phyloP scores from a whole-genome alignment of 306 rosid genomes.

The Datisca glomerata region DNA sequence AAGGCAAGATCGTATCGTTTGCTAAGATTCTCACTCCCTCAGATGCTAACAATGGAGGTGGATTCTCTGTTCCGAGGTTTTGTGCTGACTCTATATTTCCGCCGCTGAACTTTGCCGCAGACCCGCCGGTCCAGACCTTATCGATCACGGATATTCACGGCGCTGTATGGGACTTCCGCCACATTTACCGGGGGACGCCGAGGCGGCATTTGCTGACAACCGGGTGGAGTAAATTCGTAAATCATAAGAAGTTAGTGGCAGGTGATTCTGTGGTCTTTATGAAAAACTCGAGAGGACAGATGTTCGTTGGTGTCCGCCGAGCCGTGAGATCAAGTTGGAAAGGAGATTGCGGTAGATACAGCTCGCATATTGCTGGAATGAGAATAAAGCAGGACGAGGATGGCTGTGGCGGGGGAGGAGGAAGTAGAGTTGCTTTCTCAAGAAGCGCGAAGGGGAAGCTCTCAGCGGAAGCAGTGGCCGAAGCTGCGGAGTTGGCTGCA shows the following conservation, averaged over 20 bases:
- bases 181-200: conserved; percentile 67
- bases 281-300: conserved; percentile 19
- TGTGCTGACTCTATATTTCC: conserved; percentile 71
- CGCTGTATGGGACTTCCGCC: conserved; percentile 47
- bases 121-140: conserved; percentile 57
- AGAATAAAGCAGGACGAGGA: conserved; percentile 15
- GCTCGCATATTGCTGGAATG: conserved; percentile 12
- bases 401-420: conserved; percentile 6
- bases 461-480: conserved; percentile 22
- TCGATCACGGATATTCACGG: conserved; percentile 53
- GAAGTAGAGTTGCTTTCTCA: conserved; percentile 19
- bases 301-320: conserved; percentile 61
- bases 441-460: conserved; percentile 34
- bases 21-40: conserved; percentile 62
- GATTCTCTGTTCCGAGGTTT: conserved; percentile 65
- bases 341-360: background rate
- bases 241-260: conserved; percentile 53
- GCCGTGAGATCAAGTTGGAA: conserved; percentile 11
- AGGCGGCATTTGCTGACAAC: conserved; percentile 71
- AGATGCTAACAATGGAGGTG: conserved; percentile 82
- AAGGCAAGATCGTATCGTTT: conserved; percentile 24
- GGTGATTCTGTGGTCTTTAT: conserved; percentile 63
- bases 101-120: conserved; percentile 29
- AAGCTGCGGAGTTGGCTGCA: conserved; percentile 48
- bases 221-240: conserved; percentile 80